Evolutionary conservation across 2,329 filamentous ascomycete species (phyloP).

Genomic region (Aspergillus spinulosporus): DNA sequence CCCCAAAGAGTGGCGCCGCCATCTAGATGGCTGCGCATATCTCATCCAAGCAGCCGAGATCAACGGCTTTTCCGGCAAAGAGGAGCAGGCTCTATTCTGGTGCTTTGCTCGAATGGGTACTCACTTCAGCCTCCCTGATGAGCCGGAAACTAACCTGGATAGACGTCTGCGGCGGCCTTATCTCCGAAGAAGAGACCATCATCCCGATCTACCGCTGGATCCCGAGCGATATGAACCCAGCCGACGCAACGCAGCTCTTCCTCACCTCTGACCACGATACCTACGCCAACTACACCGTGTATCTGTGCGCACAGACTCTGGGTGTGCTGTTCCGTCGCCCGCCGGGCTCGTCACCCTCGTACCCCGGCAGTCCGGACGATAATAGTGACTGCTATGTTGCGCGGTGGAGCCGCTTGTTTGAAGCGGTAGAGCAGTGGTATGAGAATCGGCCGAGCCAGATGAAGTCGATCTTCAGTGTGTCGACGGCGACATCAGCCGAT

Average conservation of each 20-base stretch:
- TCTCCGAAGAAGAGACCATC: slow-evolving; percentile 53
- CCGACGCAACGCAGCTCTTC: slow-evolving; percentile 26
- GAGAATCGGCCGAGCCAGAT: slow-evolving; percentile 32
- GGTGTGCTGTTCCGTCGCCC: slow-evolving; percentile 37
- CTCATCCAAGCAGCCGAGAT: slow-evolving; percentile 54
- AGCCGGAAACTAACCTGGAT: not conserved
- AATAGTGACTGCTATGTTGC: slow-evolving; percentile 25
- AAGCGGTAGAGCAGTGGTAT: slow-evolving; percentile 46
- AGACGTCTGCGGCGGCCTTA: slow-evolving; percentile 56
- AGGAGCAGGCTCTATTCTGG: slow-evolving; percentile 56
- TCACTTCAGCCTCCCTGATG: not conserved
- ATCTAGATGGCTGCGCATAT: slow-evolving; percentile 55
- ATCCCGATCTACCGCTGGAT: slow-evolving; percentile 53
- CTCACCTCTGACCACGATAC: slow-evolving; percentile 44
- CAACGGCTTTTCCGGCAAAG: slow-evolving; percentile 52
- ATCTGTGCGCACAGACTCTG: slow-evolving; percentile 49
- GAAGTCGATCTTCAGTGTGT: slow-evolving; percentile 28
- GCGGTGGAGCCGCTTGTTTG: slow-evolving; percentile 44
- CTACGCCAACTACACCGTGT: slow-evolving; percentile 55
- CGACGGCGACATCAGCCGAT: slow-evolving; percentile 9
- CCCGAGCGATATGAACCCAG: slow-evolving; percentile 24
- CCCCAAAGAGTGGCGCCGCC: slow-evolving; percentile 53
- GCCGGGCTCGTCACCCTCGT: slow-evolving; percentile 6
- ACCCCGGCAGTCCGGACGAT: slow-evolving; percentile 21
- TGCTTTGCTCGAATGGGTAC: slow-evolving; percentile 56